These are phyloP conservation scores for Pyrus hybrid DNA, from an alignment of 331 rosid species.

Conservation along the genomic window DNA sequence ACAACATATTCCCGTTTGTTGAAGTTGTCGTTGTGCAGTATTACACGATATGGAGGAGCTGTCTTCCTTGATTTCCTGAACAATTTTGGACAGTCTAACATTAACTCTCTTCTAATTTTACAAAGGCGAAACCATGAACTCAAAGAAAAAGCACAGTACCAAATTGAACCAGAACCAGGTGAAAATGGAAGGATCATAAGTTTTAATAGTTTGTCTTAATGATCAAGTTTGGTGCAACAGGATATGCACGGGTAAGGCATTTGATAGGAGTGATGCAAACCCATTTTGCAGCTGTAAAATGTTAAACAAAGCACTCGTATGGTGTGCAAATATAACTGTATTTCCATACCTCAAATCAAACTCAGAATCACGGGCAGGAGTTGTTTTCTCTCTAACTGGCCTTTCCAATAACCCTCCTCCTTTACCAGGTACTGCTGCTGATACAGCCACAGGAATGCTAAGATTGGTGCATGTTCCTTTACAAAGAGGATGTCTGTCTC, in stretches of 20 bases:
- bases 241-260: neutral
- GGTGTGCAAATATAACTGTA: neutral
- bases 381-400: slow-evolving; percentile 58
- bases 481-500: slow-evolving; percentile 45
- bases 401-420: slow-evolving; percentile 75
- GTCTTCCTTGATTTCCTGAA: slow-evolving; percentile 62
- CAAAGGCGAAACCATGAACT: neutral
- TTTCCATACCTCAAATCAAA: slow-evolving; percentile 55
- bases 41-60: slow-evolving; percentile 72
- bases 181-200: neutral
- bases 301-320: neutral
- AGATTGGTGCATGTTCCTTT: slow-evolving; percentile 45
- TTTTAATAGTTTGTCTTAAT: neutral
- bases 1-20: slow-evolving; percentile 90
- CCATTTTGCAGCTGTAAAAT: neutral
- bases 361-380: slow-evolving; percentile 82
- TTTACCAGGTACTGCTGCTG: slow-evolving; percentile 49
- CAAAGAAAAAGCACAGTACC: neutral
- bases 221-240: neutral
- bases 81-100: neutral
- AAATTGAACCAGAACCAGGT: neutral
- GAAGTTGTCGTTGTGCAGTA: slow-evolving; percentile 77
- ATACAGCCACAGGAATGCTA: slow-evolving; percentile 38
- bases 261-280: neutral
- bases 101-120: neutral